A percentile compares a stretch with the other conserved stretches of the same genome.
Evolutionary conservation across 345 rosid genomes (phyloP).

Genomic region (Camelina sativa): DNA sequence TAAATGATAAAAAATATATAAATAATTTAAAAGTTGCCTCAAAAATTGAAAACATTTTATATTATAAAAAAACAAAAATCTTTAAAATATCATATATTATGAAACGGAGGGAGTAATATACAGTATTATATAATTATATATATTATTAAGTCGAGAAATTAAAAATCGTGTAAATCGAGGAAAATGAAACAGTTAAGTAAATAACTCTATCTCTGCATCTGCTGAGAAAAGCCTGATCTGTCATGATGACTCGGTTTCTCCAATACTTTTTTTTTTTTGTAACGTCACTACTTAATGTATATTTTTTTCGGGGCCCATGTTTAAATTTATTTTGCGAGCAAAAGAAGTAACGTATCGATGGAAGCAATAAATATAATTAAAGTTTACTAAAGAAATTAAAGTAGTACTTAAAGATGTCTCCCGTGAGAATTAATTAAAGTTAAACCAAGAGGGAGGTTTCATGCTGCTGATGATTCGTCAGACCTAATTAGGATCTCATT

Average conservation of each 20-base stretch:
- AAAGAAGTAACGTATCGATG: conserved; percentile 36
- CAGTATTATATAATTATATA: no score
- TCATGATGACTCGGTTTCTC: conserved; percentile 31
- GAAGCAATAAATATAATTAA: conserved; percentile 27
- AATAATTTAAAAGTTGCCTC: no score
- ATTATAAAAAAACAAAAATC: no score
- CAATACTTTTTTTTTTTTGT: neutral
- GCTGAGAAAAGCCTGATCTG: conserved; percentile 25
- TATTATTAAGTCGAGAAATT: neutral
- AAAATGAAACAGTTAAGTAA: neutral
- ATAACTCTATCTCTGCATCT: neutral
- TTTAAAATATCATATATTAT: no score
- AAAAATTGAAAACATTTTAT: no score
- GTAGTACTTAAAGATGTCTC: conserved; percentile 27
- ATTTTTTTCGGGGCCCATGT: conserved; percentile 15
- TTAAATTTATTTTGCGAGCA: conserved; percentile 23
- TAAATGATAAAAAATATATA: no score
- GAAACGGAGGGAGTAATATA: no score
- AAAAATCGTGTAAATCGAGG: conserved; percentile 13
- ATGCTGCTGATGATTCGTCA: conserved; percentile 28
- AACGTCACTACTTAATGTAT: neutral
- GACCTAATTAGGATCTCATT: conserved; percentile 39
- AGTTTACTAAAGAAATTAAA: conserved; percentile 27
- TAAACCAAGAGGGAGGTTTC: conserved; percentile 36
- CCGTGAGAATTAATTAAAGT: conserved; percentile 42